Conservation (phyloP, 768 basidiomycete genomes). For the Phylloporus arenicola region DNA sequence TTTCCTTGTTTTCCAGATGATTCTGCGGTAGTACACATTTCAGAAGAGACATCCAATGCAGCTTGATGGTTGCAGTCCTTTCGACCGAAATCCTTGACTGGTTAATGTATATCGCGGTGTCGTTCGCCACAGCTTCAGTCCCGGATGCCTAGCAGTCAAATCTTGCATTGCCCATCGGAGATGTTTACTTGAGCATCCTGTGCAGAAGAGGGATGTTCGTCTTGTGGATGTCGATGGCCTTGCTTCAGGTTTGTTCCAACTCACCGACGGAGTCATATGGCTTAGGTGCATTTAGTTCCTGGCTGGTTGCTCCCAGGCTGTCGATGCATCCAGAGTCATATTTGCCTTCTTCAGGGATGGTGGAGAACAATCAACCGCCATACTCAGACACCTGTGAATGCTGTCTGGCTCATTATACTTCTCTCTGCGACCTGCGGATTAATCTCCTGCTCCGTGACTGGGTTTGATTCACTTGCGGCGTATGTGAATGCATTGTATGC, state of each 20-base stretch:
- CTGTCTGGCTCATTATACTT: slow-evolving; percentile 36
- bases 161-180: slow-evolving; percentile 38
- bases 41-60: slow-evolving; percentile 42
- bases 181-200: slow-evolving; percentile 36
- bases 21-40: slow-evolving; percentile 43
- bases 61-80: slow-evolving; percentile 37
- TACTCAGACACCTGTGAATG: slow-evolving; percentile 35
- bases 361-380: slow-evolving; percentile 31
- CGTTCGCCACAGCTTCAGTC: slow-evolving; percentile 39
- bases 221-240: slow-evolving; percentile 40
- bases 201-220: slow-evolving; percentile 39
- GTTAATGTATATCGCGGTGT: slow-evolving; percentile 38
- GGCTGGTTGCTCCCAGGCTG: slow-evolving; percentile 41
- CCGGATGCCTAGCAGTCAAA: slow-evolving; percentile 27
- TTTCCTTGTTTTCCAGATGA: slow-evolving; percentile 30
- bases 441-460: slow-evolving; percentile 31
- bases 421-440: slow-evolving; percentile 28
- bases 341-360: slow-evolving; percentile 40
- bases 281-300: slow-evolving; percentile 27
- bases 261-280: neutral
- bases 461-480: slow-evolving; percentile 33
- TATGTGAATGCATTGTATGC: slow-evolving; percentile 8
- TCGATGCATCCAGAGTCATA: slow-evolving; percentile 44
- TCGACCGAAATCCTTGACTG: slow-evolving; percentile 39
- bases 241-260: slow-evolving; percentile 36